phyloP scores from a whole-genome alignment of 768 basidiomycete genomes.

The Boletales sp. region DNA sequence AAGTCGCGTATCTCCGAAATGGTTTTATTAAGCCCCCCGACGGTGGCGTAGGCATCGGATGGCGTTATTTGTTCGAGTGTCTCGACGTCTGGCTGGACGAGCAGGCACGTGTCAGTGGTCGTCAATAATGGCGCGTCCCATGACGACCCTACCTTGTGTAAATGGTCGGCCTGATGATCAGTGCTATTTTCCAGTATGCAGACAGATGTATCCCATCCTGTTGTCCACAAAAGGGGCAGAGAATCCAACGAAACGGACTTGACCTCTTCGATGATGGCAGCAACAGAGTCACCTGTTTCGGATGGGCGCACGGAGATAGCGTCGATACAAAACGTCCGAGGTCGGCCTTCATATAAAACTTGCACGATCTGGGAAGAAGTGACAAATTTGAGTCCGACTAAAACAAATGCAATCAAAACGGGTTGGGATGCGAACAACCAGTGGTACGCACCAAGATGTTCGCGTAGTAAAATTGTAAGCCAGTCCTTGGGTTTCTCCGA shows the following conservation, averaged over 20 bases:
- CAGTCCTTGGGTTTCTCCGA: conserved; percentile 53
- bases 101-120: conserved; percentile 11
- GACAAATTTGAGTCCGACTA: conserved; percentile 74
- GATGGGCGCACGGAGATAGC: conserved; percentile 37
- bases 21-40: conserved; percentile 87
- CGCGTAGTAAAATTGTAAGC: conserved; percentile 63
- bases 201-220: conserved; percentile 67
- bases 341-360: conserved; percentile 58
- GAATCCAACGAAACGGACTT: conserved; percentile 42
- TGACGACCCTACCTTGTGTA: conserved; percentile 32
- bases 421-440: conserved; percentile 3
- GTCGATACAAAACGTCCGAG: conserved; percentile 54
- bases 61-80: conserved; percentile 39
- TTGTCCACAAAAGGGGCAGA: conserved; percentile 49
- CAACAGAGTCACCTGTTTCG: conserved; percentile 15
- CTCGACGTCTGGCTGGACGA: conserved; percentile 43
- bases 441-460: conserved; percentile 55
- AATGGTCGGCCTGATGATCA: conserved; percentile 23
- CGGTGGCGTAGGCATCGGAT: conserved; percentile 66
- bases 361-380: conserved; percentile 58
- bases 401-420: conserved; percentile 2
- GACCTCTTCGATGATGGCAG: conserved; percentile 40
- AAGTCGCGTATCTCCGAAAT: conserved; percentile 83
- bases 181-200: conserved; percentile 33
- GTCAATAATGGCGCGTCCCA: conserved; percentile 5